Evolutionary conservation across 148 eudicot genomes (phyloP).

Genomic region (Chenopodium suecicum): DNA sequence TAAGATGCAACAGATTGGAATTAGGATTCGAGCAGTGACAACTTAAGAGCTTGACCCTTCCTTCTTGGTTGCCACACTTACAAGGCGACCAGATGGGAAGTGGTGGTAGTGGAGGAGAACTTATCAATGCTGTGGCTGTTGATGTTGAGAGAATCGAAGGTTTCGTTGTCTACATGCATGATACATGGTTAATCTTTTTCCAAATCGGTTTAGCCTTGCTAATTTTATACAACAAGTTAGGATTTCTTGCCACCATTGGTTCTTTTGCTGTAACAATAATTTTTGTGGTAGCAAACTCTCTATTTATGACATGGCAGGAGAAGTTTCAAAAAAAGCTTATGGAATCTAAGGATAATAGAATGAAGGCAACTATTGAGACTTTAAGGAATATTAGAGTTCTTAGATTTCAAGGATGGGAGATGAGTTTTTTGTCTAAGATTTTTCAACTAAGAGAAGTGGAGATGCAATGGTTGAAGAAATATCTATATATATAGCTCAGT

Average conservation of each 20-base stretch:
- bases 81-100: neutral
- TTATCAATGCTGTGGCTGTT: slow-evolving; percentile 17
- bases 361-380: slow-evolving; percentile 53
- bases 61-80: neutral
- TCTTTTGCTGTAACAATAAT: neutral
- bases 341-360: slow-evolving; percentile 53
- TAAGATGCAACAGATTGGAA: slow-evolving; percentile 14
- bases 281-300: neutral
- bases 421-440: slow-evolving; percentile 47
- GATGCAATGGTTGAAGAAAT: slow-evolving; percentile 41
- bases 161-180: neutral
- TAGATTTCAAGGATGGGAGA: slow-evolving; percentile 60
- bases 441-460: slow-evolving; percentile 35
- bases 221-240: slow-evolving; percentile 11
- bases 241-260: neutral
- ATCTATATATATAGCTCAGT: neutral
- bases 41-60: slow-evolving; percentile 13
- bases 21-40: slow-evolving; percentile 14
- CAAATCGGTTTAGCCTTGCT: slow-evolving; percentile 18
- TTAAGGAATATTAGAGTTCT: slow-evolving; percentile 53
- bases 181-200: slow-evolving; percentile 19
- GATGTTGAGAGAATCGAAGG: slow-evolving; percentile 12
- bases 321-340: slow-evolving; percentile 41
- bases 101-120: slow-evolving; percentile 13
- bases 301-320: slow-evolving; percentile 21